Conservation (phyloP, 139 green algal species). For the Tetraselmis chui region DNA sequence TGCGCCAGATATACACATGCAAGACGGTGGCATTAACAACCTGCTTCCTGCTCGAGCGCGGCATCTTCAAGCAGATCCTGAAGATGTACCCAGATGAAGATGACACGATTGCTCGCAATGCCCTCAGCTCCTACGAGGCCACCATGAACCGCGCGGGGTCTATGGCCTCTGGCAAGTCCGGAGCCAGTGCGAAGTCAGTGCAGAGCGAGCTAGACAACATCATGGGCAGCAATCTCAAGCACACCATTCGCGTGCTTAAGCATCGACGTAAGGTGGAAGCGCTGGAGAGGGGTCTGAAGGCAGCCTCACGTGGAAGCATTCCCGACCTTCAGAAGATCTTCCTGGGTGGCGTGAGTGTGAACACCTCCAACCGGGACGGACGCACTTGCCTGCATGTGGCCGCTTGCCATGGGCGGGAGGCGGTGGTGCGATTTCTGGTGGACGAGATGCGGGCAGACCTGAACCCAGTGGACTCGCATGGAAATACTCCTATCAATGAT, state of each 20-base stretch:
- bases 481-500: neutral
- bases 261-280: slow-evolving; percentile 12
- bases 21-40: neutral
- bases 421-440: slow-evolving; percentile 8
- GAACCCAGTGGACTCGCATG: neutral
- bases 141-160: neutral
- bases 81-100: slow-evolving; percentile 32
- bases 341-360: slow-evolving; percentile 21
- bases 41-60: neutral
- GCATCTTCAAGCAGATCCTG: slow-evolving; percentile 19
- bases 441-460: neutral
- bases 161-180: neutral
- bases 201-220: slow-evolving; percentile 19
- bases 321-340: slow-evolving; percentile 15
- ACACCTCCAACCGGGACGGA: slow-evolving; percentile 34
- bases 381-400: slow-evolving; percentile 42
- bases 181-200: neutral
- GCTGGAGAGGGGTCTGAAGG: slow-evolving; percentile 15
- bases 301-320: slow-evolving; percentile 10
- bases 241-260: slow-evolving; percentile 16
- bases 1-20: slow-evolving; percentile 27
- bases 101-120: slow-evolving; percentile 1
- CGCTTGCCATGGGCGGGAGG: slow-evolving; percentile 16
- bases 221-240: slow-evolving; percentile 16
- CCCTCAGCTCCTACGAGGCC: neutral